These are phyloP conservation scores for Erythrobasidium hasegawianum DNA, from an alignment of 1,284 basidiomycete genomes.

Conservation along the genomic window DNA sequence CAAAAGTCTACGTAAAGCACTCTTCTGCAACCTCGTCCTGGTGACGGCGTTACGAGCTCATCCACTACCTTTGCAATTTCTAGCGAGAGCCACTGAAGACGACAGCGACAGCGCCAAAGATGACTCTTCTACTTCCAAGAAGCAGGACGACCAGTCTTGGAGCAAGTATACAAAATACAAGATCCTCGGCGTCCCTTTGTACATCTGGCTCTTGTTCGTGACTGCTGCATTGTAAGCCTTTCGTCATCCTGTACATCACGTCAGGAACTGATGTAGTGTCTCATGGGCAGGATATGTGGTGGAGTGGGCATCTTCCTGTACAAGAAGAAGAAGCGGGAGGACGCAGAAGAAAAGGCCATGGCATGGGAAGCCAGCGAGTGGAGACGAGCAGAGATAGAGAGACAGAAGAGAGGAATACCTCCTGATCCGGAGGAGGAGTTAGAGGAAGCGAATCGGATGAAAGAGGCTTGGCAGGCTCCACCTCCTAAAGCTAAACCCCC, in stretches of 20 bases:
- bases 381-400: neutral
- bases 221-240: neutral
- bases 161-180: conserved; percentile 6
- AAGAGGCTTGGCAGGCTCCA: neutral
- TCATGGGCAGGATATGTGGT: neutral
- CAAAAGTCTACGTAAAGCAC: neutral
- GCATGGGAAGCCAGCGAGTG: conserved; percentile 1
- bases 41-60: neutral
- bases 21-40: neutral
- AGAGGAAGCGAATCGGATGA: neutral
- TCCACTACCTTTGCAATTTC: no score
- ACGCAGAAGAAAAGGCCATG: neutral
- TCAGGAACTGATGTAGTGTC: no score
- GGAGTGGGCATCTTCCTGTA: conserved; percentile 2
- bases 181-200: conserved; percentile 20
- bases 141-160: neutral
- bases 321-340: conserved; percentile 8
- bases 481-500: neutral
- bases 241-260: no score
- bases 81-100: no score
- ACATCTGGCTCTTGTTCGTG: conserved; percentile 13
- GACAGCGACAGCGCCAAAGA: neutral
- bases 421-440: conserved; percentile 3
- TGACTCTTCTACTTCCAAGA: conserved; percentile 2
- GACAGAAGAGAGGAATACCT: conserved; percentile 3